phyloP scores from a whole-genome alignment of 495 filamentous ascomycete genomes.

The Monascus purpureus region DNA sequence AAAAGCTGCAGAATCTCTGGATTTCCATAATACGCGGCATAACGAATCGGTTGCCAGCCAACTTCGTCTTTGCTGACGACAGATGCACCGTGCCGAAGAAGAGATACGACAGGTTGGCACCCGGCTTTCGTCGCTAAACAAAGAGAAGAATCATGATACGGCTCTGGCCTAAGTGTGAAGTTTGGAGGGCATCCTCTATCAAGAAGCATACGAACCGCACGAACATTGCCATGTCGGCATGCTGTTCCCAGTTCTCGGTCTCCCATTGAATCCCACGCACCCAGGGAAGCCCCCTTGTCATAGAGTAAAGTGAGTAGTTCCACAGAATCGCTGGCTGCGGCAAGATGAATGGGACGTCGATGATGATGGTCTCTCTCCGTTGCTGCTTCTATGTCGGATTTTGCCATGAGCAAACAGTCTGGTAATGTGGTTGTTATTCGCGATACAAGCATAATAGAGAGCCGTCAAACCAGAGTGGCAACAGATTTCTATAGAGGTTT shows the following conservation, averaged over 20 bases:
- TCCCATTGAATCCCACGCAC: slow-evolving; percentile 22
- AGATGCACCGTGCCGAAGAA: slow-evolving; percentile 23
- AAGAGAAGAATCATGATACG: slow-evolving; percentile 26
- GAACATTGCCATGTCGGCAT: slow-evolving; percentile 19
- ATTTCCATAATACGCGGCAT: slow-evolving; percentile 28
- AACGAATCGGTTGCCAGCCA: slow-evolving; percentile 25
- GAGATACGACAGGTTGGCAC: slow-evolving; percentile 21
- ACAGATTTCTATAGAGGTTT: slow-evolving; percentile 10
- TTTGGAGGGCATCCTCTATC: slow-evolving; percentile 23
- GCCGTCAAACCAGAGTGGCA: slow-evolving; percentile 20
- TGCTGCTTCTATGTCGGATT: slow-evolving; percentile 25
- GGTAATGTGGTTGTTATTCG: slow-evolving; percentile 19
- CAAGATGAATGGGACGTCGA: slow-evolving; percentile 28
- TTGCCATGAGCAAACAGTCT: slow-evolving; percentile 23
- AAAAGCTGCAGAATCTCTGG: slow-evolving; percentile 16
- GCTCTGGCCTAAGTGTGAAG: slow-evolving; percentile 10
- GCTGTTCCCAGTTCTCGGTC: slow-evolving; percentile 27
- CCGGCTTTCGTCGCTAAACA: slow-evolving; percentile 29
- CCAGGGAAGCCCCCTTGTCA: slow-evolving; percentile 21
- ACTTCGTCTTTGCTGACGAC: slow-evolving; percentile 24
- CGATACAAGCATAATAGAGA: slow-evolving; percentile 33
- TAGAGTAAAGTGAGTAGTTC: slow-evolving; percentile 22
- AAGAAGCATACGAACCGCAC: slow-evolving; percentile 22
- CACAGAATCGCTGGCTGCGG: slow-evolving; percentile 16
- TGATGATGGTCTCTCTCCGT: slow-evolving; percentile 11